phyloP scores from a whole-genome alignment of 345 rosid genomes.

The Eucalyptus shirleyi region DNA sequence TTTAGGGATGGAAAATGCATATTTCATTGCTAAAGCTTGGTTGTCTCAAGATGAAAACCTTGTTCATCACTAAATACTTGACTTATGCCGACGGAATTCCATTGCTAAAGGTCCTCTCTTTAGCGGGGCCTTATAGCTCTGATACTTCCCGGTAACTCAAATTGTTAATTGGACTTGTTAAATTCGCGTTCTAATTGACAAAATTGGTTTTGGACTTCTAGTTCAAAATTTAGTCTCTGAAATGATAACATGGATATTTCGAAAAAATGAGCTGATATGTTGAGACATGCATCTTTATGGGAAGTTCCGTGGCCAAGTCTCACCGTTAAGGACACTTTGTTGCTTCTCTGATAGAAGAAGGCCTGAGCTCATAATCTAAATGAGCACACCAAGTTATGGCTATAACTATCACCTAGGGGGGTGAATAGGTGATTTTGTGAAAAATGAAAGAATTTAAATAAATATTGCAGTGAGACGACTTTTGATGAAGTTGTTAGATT shows the following conservation, averaged over 20 bases:
- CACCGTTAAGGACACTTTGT: neutral
- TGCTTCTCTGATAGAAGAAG: neutral
- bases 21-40: no score
- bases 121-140: neutral
- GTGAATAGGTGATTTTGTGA: no score
- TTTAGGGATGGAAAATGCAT: neutral
- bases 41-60: no score
- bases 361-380: neutral
- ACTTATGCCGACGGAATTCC: neutral
- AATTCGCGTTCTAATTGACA: neutral
- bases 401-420: no score
- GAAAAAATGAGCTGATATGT: neutral
- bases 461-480: no score
- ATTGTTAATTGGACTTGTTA: neutral
- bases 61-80: no score
- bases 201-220: neutral
- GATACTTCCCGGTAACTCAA: neutral
- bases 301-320: neutral
- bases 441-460: no score
- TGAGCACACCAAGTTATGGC: neutral
- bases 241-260: neutral
- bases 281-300: neutral
- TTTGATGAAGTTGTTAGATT: no score
- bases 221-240: neutral
- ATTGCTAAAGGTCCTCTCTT: neutral